phyloP scores from a whole-genome alignment of 352 stramenopile species.

The Lagenidium sp. region DNA sequence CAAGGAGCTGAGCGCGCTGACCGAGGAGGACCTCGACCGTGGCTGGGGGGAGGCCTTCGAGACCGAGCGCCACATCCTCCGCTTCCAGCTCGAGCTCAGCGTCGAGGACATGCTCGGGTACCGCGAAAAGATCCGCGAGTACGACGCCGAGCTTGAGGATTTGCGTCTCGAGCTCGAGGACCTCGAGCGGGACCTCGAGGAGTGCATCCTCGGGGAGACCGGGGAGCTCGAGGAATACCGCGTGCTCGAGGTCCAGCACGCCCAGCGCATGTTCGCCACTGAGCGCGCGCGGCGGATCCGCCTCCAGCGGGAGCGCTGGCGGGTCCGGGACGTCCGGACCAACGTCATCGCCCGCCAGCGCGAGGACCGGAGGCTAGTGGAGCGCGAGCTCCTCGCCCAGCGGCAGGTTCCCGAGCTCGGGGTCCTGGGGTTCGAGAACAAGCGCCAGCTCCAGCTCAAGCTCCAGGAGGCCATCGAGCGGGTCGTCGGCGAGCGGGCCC shows the following conservation, averaged over 20 bases:
- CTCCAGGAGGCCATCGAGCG: slow-evolving; percentile 22
- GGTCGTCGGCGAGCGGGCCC: slow-evolving; percentile 22
- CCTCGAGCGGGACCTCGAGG: slow-evolving; percentile 69
- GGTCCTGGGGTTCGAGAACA: slow-evolving; percentile 45
- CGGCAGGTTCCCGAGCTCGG: slow-evolving; percentile 38
- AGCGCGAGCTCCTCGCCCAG: slow-evolving; percentile 27
- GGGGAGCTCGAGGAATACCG: slow-evolving; percentile 52
- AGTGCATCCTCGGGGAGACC: slow-evolving; percentile 53
- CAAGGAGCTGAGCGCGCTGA: slow-evolving; percentile 56
- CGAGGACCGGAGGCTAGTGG: slow-evolving; percentile 22
- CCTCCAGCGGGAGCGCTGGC: slow-evolving; percentile 54
- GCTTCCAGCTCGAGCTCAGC: slow-evolving; percentile 61
- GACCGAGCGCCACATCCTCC: slow-evolving; percentile 64
- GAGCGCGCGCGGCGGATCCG: slow-evolving; percentile 29
- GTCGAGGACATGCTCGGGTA: slow-evolving; percentile 61
- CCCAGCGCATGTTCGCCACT: slow-evolving; percentile 24
- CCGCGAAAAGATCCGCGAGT: slow-evolving; percentile 55
- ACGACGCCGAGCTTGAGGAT: slow-evolving; percentile 62
- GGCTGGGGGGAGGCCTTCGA: slow-evolving; percentile 73
- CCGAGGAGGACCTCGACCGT: slow-evolving; percentile 58
- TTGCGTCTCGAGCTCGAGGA: slow-evolving; percentile 67
- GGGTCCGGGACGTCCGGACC: slow-evolving; percentile 40
- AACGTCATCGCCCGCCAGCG: slow-evolving; percentile 37
- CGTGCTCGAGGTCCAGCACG: slow-evolving; percentile 41
- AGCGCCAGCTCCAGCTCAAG: slow-evolving; percentile 35